phyloP scores from a whole-genome alignment of 2,329 filamentous ascomycete species.

The Fonsecaea pugnacius region DNA sequence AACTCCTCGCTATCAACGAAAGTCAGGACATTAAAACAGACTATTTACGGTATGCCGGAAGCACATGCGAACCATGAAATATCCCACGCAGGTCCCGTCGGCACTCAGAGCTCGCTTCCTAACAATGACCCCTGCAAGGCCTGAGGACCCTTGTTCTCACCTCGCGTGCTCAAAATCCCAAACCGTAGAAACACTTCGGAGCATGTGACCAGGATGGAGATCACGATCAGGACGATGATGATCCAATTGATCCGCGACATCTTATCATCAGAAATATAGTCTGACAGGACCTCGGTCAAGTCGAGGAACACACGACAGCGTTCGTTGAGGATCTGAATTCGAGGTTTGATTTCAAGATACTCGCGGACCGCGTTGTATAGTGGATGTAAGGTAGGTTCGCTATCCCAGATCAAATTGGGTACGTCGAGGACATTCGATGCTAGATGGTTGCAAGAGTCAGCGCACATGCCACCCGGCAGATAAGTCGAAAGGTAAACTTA shows the following conservation, averaged over 20 bases:
- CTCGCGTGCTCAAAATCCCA: slow-evolving; percentile 61
- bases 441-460: slow-evolving; percentile 44
- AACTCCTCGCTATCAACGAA: slow-evolving; percentile 12
- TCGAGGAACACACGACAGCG: slow-evolving; percentile 95
- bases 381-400: slow-evolving; percentile 90
- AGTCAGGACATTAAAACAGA: neutral
- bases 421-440: slow-evolving; percentile 95
- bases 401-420: slow-evolving; percentile 98
- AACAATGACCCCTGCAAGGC: slow-evolving; percentile 10
- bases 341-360: slow-evolving; percentile 95
- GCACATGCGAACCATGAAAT: neutral
- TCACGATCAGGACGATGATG: slow-evolving; percentile 87
- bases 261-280: slow-evolving; percentile 89
- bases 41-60: neutral
- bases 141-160: slow-evolving; percentile 13
- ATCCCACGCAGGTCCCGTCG: neutral
- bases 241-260: slow-evolving; percentile 95
- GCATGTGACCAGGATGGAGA: slow-evolving; percentile 89
- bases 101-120: slow-evolving; percentile 21
- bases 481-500: slow-evolving; percentile 56
- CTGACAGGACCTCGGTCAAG: slow-evolving; percentile 89
- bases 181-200: slow-evolving; percentile 88
- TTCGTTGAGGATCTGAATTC: slow-evolving; percentile 96
- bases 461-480: slow-evolving; percentile 5
- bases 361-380: slow-evolving; percentile 93